These are phyloP conservation scores for Endocalyx cinctus DNA, from an alignment of 2,329 filamentous ascomycete species.

Conservation along the genomic window DNA sequence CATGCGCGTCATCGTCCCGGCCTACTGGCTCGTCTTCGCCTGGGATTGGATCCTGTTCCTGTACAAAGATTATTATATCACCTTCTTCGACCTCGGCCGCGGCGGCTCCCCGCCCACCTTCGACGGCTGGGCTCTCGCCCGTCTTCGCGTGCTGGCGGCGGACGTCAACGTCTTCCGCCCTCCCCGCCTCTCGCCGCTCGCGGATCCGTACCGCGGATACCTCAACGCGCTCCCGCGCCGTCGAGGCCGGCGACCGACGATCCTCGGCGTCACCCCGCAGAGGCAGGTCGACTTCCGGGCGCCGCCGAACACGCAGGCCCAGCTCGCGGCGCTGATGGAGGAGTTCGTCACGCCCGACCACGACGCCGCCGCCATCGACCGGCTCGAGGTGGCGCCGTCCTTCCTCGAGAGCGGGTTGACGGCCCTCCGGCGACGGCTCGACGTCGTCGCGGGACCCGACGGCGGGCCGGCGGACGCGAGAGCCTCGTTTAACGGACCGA, in stretches of 20 bases:
- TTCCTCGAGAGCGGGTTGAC: conserved; percentile 6
- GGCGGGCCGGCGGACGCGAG: conserved; percentile 1
- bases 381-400: conserved; percentile 2
- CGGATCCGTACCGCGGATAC: conserved; percentile 6
- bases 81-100: conserved; percentile 5
- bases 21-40: not conserved
- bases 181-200: conserved; percentile 1
- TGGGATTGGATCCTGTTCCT: not conserved
- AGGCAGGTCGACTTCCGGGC: conserved; percentile 5
- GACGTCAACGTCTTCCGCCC: conserved; percentile 4
- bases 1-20: not conserved
- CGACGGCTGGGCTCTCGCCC: conserved; percentile 1
- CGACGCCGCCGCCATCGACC: too few species aligned
- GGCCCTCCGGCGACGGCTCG: conserved; percentile 1
- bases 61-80: conserved; percentile 1
- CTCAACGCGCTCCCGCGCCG: conserved; percentile 5
- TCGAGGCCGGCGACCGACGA: conserved; percentile 2
- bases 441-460: not conserved
- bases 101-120: conserved; percentile 7
- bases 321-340: conserved; percentile 1
- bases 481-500: not conserved
- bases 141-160: conserved; percentile 1
- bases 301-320: conserved; percentile 5
- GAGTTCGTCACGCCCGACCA: conserved; percentile 1
- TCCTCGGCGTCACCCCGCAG: conserved; percentile 9